Conservation (phyloP, 2,329 filamentous ascomycete species). For the Aspergillus fumigatus region DNA sequence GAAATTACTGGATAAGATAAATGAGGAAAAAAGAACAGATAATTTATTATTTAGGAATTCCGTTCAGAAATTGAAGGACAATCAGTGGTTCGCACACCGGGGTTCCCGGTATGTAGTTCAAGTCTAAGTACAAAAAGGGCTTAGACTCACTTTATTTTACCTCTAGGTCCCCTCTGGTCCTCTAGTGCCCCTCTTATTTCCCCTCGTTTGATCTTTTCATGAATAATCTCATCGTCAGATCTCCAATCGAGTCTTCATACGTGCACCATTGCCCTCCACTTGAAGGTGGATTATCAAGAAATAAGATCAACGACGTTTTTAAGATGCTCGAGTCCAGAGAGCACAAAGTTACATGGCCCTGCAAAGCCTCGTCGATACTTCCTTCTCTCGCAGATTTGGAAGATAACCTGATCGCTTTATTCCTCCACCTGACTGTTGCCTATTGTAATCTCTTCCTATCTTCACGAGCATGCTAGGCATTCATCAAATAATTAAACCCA, state of each 20-base stretch:
- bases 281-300: background rate
- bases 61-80: background rate
- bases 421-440: background rate
- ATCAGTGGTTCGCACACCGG: background rate
- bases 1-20: too few species aligned
- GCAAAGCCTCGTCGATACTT: background rate
- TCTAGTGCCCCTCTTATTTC: background rate
- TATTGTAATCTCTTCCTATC: background rate
- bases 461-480: slow-evolving; percentile 1
- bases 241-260: background rate
- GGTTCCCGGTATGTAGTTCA: background rate
- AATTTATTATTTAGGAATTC: background rate
- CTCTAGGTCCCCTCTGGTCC: background rate
- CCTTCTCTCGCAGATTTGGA: background rate
- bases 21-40: background rate
- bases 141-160: background rate
- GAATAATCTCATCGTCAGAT: background rate
- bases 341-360: background rate
- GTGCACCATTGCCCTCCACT: background rate
- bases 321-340: background rate
- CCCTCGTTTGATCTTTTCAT: background rate
- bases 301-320: background rate
- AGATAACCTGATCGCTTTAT: background rate
- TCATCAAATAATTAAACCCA: slow-evolving; percentile 8
- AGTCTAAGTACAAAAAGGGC: background rate